Evolutionary conservation across 306 rosid species (phyloP).

Genomic region (Cucumis sativus): Cucumber_9930_V3 NC_026659.2:1608001-1608500

Average conservation of each 20-base stretch:
- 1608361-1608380: slow-evolving; percentile 37
- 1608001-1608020: slow-evolving; percentile 80
- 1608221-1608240: slow-evolving; percentile 77
- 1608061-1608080: background rate
- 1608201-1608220: slow-evolving; percentile 77
- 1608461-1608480: background rate
- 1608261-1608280: slow-evolving; percentile 25
- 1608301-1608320: background rate
- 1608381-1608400: slow-evolving; percentile 57
- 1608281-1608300: background rate
- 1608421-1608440: slow-evolving; percentile 18
- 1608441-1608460: slow-evolving; percentile 42
- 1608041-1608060: background rate
- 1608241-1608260: slow-evolving; percentile 74
- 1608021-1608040: background rate
- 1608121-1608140: slow-evolving; percentile 94
- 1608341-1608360: background rate
- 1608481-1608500: background rate
- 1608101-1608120: slow-evolving; percentile 90
- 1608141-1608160: slow-evolving; percentile 86
- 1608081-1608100: background rate
- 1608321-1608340: background rate
- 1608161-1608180: slow-evolving; percentile 89
- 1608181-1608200: slow-evolving; percentile 91
- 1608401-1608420: slow-evolving; percentile 41